Conservation (phyloP, 2,329 filamentous ascomycete genomes). For the Chrysosphaeria jannelii region DNA sequence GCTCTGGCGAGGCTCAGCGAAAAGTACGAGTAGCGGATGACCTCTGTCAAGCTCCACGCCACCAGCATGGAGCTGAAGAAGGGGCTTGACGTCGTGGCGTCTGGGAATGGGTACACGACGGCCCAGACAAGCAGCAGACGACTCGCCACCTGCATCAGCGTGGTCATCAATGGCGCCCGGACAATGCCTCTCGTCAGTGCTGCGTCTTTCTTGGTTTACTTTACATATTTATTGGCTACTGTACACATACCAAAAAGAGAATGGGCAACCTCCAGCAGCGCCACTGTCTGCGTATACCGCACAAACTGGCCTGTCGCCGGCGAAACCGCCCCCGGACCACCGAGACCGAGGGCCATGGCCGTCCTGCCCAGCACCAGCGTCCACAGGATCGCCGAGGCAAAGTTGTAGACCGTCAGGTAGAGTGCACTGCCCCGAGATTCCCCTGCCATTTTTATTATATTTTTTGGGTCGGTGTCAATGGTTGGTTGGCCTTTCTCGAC, state of each 20-base stretch:
- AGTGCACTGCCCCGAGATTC: slow-evolving; percentile 19
- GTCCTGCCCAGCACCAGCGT: slow-evolving; percentile 41
- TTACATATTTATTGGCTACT: background rate
- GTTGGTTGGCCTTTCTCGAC: background rate
- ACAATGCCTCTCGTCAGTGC: slow-evolving; percentile 73
- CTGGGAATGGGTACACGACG: slow-evolving; percentile 44
- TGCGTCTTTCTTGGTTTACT: too few relatives aligned
- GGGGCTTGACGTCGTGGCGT: slow-evolving; percentile 21
- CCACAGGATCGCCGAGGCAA: slow-evolving; percentile 51
- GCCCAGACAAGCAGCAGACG: slow-evolving; percentile 76
- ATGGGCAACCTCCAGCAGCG: slow-evolving; percentile 59
- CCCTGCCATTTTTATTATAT: slow-evolving; percentile 2
- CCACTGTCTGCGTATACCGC: slow-evolving; percentile 59
- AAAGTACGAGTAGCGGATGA: slow-evolving; percentile 82
- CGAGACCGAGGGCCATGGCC: slow-evolving; percentile 18
- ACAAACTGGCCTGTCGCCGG: slow-evolving; percentile 32
- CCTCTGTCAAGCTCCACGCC: slow-evolving; percentile 76
- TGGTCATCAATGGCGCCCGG: slow-evolving; percentile 58
- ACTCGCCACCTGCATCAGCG: slow-evolving; percentile 64
- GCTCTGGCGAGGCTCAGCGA: slow-evolving; percentile 34
- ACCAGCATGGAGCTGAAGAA: slow-evolving; percentile 51
- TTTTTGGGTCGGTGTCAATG: background rate
- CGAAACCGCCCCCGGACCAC: slow-evolving; percentile 29
- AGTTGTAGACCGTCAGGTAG: slow-evolving; percentile 74
- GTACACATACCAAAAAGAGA: slow-evolving; percentile 31